Conservation (phyloP, 495 filamentous ascomycete genomes). For the Penicillium coprophilum region DNA sequence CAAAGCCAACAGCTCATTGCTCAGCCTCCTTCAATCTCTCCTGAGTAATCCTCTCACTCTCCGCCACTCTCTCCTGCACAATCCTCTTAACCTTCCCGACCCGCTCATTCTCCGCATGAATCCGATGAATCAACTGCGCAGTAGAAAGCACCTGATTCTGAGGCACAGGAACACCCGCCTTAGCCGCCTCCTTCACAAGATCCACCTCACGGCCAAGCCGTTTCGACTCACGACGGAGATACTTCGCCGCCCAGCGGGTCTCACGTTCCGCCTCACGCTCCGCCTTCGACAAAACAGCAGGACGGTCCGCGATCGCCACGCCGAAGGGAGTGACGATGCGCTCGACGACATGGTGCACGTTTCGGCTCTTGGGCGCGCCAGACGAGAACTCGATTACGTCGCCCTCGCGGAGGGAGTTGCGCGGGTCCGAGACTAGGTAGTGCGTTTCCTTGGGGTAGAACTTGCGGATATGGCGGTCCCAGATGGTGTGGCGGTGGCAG, state of each 20-base stretch:
- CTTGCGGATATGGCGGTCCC: constrained; percentile 44
- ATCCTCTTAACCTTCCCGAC: constrained; percentile 31
- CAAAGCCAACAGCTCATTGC: not conserved
- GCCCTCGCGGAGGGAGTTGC: constrained; percentile 67
- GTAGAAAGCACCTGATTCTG: constrained; percentile 14
- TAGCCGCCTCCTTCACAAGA: constrained; percentile 9
- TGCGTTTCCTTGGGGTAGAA: constrained; percentile 40
- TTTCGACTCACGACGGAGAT: constrained; percentile 43
- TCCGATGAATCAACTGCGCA: constrained; percentile 26
- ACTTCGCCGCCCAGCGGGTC: constrained; percentile 51
- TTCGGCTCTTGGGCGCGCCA: constrained; percentile 60
- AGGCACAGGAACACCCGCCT: constrained; percentile 3
- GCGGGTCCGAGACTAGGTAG: constrained; percentile 72
- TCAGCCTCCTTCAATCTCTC: not conserved
- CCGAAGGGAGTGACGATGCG: constrained; percentile 74
- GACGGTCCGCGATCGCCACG: constrained; percentile 57
- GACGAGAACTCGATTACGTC: constrained; percentile 78
- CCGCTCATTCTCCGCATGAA: constrained; percentile 23
- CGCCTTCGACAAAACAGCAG: constrained; percentile 61
- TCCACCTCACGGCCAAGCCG: constrained; percentile 28
- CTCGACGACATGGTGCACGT: constrained; percentile 75
- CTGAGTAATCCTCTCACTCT: not conserved
- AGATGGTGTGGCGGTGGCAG: constrained; percentile 34
- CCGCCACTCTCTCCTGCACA: constrained; percentile 20
- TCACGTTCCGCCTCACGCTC: constrained; percentile 55